Evolutionary conservation across 2,329 filamentous ascomycete species (phyloP).

Genomic region (Rhynchosporium secalis): DNA sequence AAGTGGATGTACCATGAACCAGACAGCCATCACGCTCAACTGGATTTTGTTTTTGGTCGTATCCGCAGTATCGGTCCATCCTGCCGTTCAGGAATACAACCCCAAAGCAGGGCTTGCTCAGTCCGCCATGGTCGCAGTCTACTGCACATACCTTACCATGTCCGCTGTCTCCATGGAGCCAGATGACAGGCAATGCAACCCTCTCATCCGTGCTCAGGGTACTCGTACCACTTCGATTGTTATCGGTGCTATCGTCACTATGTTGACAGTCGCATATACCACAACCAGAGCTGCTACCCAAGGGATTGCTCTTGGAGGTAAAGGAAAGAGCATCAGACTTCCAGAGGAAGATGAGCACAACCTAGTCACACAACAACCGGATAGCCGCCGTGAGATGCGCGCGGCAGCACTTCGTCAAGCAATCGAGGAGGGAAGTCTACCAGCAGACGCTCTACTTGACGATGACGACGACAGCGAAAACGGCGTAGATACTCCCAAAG

Average conservation of each 20-base stretch:
- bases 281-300: constrained; percentile 95
- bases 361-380: constrained; percentile 82
- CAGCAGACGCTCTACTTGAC: constrained; percentile 79
- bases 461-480: constrained; percentile 64
- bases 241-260: constrained; percentile 90
- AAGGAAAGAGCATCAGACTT: constrained; percentile 59
- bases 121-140: constrained; percentile 93
- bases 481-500: constrained; percentile 61
- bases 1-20: constrained; percentile 87
- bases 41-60: constrained; percentile 78
- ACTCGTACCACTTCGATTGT: constrained; percentile 89
- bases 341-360: constrained; percentile 80
- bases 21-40: constrained; percentile 93
- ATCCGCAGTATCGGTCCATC: constrained; percentile 85
- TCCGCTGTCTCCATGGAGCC: constrained; percentile 98
- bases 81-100: constrained; percentile 86
- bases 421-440: constrained; percentile 88
- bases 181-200: constrained; percentile 92
- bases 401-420: constrained; percentile 87
- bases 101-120: constrained; percentile 94
- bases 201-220: constrained; percentile 79
- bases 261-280: constrained; percentile 95
- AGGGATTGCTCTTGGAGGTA: constrained; percentile 70
- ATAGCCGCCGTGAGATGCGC: constrained; percentile 82
- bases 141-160: constrained; percentile 98